These are phyloP conservation scores for Xylaria bambusicola DNA, from an alignment of 495 filamentous ascomycete species.

Conservation along the genomic window DNA sequence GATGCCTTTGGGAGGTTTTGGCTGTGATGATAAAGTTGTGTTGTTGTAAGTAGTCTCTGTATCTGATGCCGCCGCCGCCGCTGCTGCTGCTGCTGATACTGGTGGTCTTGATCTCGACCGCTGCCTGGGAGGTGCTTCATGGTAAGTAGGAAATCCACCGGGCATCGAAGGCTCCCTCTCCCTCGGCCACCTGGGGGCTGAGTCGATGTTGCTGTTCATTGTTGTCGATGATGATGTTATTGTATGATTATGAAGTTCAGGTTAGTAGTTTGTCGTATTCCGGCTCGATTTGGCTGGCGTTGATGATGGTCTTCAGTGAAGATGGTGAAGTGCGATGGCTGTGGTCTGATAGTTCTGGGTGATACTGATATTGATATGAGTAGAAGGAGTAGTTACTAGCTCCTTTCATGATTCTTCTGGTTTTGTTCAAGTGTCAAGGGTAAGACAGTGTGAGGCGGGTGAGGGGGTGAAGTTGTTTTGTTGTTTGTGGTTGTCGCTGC, in stretches of 20 bases:
- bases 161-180: slow-evolving; percentile 24
- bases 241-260: too few species aligned
- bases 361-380: too few species aligned
- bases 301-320: slow-evolving; percentile 1
- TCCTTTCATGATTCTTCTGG: slow-evolving; percentile 16
- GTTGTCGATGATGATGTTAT: not conserved
- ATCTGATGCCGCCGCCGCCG: slow-evolving; percentile 10
- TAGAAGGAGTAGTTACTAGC: slow-evolving; percentile 9
- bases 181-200: not conserved
- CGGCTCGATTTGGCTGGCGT: slow-evolving; percentile 8
- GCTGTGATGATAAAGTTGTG: slow-evolving; percentile 8
- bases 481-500: not conserved
- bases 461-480: slow-evolving; percentile 1
- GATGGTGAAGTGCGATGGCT: slow-evolving; percentile 1
- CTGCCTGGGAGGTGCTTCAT: slow-evolving; percentile 21
- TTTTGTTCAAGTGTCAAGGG: slow-evolving; percentile 14
- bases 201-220: slow-evolving; percentile 10
- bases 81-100: slow-evolving; percentile 1
- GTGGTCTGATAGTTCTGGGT: not conserved
- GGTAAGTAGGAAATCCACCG: slow-evolving; percentile 29
- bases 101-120: slow-evolving; percentile 27
- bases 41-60: slow-evolving; percentile 19
- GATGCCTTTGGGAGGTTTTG: slow-evolving; percentile 29
- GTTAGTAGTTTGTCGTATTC: slow-evolving; percentile 21
- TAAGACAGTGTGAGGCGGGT: slow-evolving; percentile 22